Conservation (phyloP, 805 yeast species). For the Myxozyma geophila region DNA sequence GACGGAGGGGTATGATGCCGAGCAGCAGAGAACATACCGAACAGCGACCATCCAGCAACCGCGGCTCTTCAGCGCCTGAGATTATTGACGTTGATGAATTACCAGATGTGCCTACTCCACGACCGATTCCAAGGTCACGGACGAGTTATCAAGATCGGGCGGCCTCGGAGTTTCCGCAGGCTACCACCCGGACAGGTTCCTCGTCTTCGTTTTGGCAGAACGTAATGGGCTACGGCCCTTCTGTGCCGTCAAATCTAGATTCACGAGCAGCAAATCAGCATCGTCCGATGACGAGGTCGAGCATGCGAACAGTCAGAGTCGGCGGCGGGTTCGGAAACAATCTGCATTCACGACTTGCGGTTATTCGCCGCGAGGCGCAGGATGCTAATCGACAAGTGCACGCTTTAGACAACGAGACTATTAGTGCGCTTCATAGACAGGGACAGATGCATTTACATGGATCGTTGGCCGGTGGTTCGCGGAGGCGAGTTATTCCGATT, state of each 20-base stretch:
- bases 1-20: neutral
- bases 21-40: neutral
- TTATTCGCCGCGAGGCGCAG: neutral
- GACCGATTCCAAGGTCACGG: neutral
- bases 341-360: slow-evolving; percentile 15
- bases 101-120: slow-evolving; percentile 8
- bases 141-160: too few species aligned
- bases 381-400: neutral
- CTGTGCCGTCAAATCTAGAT: neutral
- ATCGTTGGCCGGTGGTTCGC: neutral
- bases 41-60: neutral
- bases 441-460: neutral
- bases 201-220: neutral
- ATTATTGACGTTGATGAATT: slow-evolving; percentile 26
- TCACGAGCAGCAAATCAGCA: neutral
- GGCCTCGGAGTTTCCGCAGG: neutral
- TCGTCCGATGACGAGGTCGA: neutral
- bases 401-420: neutral
- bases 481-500: slow-evolving; percentile 1
- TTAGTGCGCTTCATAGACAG: neutral
- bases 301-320: slow-evolving; percentile 9
- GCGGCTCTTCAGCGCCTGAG: slow-evolving; percentile 1
- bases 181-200: neutral
- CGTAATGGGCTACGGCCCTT: neutral
- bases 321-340: slow-evolving; percentile 26